A percentile compares a stretch with the other conserved stretches of the same genome.
Evolutionary conservation across 192 early-diverging fungal genomes (phyloP).

Genomic region (Backusella liffmaniae): DNA sequence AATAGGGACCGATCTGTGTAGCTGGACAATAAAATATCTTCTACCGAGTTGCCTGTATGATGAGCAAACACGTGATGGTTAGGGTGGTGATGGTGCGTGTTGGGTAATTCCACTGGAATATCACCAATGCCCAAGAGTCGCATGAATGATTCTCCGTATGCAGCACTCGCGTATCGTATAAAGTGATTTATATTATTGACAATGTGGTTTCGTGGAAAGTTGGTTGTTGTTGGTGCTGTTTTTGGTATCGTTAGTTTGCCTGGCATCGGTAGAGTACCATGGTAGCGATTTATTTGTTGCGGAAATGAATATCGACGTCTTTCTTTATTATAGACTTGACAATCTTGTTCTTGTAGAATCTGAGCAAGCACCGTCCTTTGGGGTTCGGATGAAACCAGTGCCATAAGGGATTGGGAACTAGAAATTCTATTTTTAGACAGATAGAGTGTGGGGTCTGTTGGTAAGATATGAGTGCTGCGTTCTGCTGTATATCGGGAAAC

Average conservation of each 20-base stretch:
- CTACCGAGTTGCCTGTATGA: slow-evolving; percentile 71
- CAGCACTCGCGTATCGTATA: slow-evolving; percentile 66
- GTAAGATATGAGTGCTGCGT: neutral
- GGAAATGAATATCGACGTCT: neutral
- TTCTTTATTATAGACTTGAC: neutral
- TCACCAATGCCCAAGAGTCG: slow-evolving; percentile 62
- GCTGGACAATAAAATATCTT: slow-evolving; percentile 72
- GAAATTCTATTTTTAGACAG: neutral
- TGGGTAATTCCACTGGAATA: slow-evolving; percentile 39
- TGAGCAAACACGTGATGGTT: slow-evolving; percentile 64
- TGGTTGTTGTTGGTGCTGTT: slow-evolving; percentile 39
- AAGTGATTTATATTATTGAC: slow-evolving; percentile 68
- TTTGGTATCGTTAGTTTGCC: slow-evolving; percentile 16
- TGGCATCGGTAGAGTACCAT: neutral
- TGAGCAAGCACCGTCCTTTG: neutral
- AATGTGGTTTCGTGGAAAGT: slow-evolving; percentile 55
- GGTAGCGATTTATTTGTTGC: neutral
- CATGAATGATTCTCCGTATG: slow-evolving; percentile 75
- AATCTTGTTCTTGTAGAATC: neutral
- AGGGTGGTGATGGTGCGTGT: slow-evolving; percentile 17
- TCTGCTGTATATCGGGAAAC: neutral
- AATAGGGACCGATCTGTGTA: slow-evolving; percentile 48
- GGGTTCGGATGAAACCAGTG: neutral
- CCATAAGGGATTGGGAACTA: neutral
- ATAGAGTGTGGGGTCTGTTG: neutral